Base-by-base conservation (phyloP, 106 monocot genomes). In the Hemerocallis citrina region DNA sequence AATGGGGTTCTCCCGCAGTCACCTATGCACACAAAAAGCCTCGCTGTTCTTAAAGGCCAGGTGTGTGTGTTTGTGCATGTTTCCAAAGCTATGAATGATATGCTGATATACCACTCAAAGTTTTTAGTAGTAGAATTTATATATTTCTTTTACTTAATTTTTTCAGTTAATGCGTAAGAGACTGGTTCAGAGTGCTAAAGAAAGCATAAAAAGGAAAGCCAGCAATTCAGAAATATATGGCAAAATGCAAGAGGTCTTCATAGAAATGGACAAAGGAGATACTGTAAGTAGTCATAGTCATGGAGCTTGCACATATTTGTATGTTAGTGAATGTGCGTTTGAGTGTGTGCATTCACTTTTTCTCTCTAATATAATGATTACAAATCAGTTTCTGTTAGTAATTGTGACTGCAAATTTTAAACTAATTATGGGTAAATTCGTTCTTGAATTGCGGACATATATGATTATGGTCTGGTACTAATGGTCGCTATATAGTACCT, bases 1-100 rank as follows among this genome's bases (percentile, higher is more conserved):
- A 95, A 95, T 67, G 94, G 94, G n/a, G 89, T 95, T 40, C 72
- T 95, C 12, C 94, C 86, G 28, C 94, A 95, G 46, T 95, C 94
- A 2, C 86, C 94, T 2, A 95, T 95, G 94, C 94, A 95, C 59
- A 95, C 94, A 8, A 95, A 81, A 59, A 89, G 94, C 21, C 83
- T 95, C 34, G 89, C 94, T 27, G 80, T 84, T 52, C 94, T 95
- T 25, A 89, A 86, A 71, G 73, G 78, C 42, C 94, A 81, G 88
- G 93, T 93, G 11, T 31, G 69, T 55, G n/a, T 31, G 14, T 59
- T 23, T 59, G n/a, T n/a, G n/a, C n/a, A n/a, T n/a, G n/a, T n/a
- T n/a, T n/a, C n/a, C 59, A n/a, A 59, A 27, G 17, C 12, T 2
- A 36, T 34, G 54, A 15, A 5, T 57, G 34, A 6, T n/a, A n/a